Evolutionary conservation across 805 yeast genomes (phyloP).

Genomic region (Kazachstania africana): DNA sequence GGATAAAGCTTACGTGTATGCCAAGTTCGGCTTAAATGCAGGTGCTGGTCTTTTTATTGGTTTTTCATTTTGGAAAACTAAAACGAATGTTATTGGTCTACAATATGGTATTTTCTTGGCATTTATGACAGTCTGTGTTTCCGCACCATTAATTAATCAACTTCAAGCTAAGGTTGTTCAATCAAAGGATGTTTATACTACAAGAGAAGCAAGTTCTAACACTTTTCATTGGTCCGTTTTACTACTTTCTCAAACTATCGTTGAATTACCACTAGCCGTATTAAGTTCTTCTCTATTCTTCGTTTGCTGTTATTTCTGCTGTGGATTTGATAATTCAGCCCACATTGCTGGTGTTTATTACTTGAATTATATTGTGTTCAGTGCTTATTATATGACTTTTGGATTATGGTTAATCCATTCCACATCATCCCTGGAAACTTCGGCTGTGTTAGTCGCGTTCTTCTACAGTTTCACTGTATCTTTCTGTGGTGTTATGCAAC

Average conservation of each 20-base stretch:
- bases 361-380: conserved; percentile 33
- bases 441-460: conserved; percentile 46
- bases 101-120: conserved; percentile 51
- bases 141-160: conserved; percentile 52
- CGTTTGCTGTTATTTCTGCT: conserved; percentile 42
- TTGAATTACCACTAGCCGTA: conserved; percentile 52
- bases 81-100: conserved; percentile 40
- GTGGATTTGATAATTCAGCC: conserved; percentile 31
- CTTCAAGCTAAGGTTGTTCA: conserved; percentile 48
- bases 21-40: conserved; percentile 43
- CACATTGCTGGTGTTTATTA: conserved; percentile 39
- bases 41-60: conserved; percentile 59
- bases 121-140: conserved; percentile 46
- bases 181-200: conserved; percentile 55
- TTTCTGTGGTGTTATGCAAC: conserved; percentile 29
- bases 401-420: conserved; percentile 41
- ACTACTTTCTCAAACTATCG: conserved; percentile 40
- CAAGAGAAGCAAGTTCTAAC: conserved; percentile 59
- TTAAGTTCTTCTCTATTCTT: conserved; percentile 39
- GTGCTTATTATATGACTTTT: conserved; percentile 33
- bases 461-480: conserved; percentile 24
- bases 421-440: conserved; percentile 60
- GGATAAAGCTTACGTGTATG: conserved; percentile 46
- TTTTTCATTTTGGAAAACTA: conserved; percentile 57
- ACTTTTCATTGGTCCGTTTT: conserved; percentile 64